These are phyloP conservation scores for Pneumocystis oryctolagi DNA, from an alignment of 1,139 yeast genomes.

Conservation along the genomic window DNA sequence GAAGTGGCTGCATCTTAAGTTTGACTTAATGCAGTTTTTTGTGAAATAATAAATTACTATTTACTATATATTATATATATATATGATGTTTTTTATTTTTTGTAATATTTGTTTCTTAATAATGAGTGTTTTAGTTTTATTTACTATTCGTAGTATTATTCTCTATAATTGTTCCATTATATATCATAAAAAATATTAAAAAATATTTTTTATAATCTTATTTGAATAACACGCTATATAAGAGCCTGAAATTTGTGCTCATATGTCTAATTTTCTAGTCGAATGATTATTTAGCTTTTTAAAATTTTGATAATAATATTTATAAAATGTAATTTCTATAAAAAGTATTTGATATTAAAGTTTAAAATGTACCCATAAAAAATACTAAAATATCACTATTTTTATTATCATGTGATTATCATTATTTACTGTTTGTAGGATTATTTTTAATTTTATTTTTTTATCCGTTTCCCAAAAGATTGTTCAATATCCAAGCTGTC, in stretches of 20 bases:
- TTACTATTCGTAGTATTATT: no score
- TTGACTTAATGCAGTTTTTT: not conserved
- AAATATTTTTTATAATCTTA: no score
- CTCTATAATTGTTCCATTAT: no score
- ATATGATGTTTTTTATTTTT: no score
- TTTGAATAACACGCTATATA: not conserved
- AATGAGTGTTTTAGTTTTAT: no score
- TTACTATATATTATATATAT: no score
- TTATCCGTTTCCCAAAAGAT: not conserved
- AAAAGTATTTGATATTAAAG: not conserved
- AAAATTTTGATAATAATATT: no score
- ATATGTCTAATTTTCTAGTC: not conserved
- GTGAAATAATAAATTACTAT: no score
- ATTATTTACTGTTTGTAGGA: not conserved
- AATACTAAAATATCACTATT: not conserved
- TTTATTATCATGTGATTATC: not conserved
- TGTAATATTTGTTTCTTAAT: no score
- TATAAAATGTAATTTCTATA: no score
- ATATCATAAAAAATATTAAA: no score
- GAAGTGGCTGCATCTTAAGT: conserved; percentile 41
- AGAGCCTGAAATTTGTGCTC: not conserved
- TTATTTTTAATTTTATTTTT: not conserved
- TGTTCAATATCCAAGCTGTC: not conserved
- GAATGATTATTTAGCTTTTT: not conserved
- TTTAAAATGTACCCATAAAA: not conserved